phyloP scores from a whole-genome alignment of 2,329 filamentous ascomycete species.

The Beauveria scarabaeidicola region DNA sequence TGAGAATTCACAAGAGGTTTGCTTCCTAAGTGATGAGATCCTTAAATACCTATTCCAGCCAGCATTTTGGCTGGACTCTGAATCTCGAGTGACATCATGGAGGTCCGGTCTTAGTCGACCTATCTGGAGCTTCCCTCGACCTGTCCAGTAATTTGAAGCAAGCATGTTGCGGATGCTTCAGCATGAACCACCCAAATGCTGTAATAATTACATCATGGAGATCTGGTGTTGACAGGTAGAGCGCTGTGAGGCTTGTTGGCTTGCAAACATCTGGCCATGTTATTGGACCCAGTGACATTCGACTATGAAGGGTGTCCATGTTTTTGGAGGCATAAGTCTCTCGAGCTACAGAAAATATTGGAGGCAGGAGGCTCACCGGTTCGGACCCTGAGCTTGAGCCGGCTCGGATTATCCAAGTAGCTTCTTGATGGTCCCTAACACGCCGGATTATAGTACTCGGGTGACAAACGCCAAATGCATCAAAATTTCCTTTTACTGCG shows the following conservation, averaged over 20 bases:
- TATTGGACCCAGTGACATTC: not conserved
- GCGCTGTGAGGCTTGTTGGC: not conserved
- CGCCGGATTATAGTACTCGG: not conserved
- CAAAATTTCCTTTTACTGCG: no score
- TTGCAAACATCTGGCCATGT: not conserved
- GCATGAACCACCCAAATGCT: not conserved
- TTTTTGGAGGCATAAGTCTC: not conserved
- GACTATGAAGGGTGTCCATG: not conserved
- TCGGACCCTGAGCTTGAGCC: not conserved
- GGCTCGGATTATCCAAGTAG: not conserved
- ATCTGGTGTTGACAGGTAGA: not conserved
- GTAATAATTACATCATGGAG: conserved; percentile 9
- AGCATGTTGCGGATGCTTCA: not conserved
- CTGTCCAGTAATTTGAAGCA: not conserved
- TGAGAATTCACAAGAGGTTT: no score
- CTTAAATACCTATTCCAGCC: not conserved
- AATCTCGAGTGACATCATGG: conserved; percentile 1
- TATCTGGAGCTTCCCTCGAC: not conserved
- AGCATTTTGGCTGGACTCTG: no score
- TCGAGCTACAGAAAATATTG: no score
- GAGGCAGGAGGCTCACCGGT: no score
- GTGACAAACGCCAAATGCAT: not conserved
- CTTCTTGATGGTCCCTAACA: not conserved
- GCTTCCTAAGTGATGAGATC: not conserved
- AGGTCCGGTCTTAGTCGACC: not conserved